Evolutionary conservation across 2,329 filamentous ascomycete genomes (phyloP), one percentile per base, ranked within the genome.

Genomic region (Didymella exigua): DNA sequence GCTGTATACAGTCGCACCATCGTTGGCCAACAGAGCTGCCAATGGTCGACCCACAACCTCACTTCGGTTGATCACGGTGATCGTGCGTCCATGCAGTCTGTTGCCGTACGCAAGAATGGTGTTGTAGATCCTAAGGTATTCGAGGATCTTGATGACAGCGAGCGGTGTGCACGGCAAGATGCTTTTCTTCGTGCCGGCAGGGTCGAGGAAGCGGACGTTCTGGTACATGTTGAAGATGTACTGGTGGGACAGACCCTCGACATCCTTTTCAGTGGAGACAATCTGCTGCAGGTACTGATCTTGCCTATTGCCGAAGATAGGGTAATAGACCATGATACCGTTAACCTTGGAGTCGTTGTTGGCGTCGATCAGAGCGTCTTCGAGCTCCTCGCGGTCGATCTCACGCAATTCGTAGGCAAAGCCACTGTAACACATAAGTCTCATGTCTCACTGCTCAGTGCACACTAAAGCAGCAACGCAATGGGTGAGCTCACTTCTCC

Each of bases 201-300:
- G 88, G 77, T 99, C 95, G 52, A 99, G 83, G 80, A 93, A 98
- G 62, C 95, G 91, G 68, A 96, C 86, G 79, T 99, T 99, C 81
- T 97, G 90, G 79, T 98, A 99, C 93, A 99, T 97, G 84, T 99
- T 99, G 85, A 93, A 93, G 71, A 98, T 89, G 79, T 98, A 93
- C 72, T 88, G 88, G 77, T 97, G 93, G 67, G 89, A 91, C 54
- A 99, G 86, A 30, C 95, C 95, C 77, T 99, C 95, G 63, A 99
- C 93, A 70, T 99, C 95, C 78, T 99, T 98, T 75, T 84, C 79
- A 37, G 96, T 84, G 52, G 91, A 87, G 52, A 97, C 92, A 3
- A 96, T 91, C 79, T 97, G 93, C 78, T 98, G 93, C 63, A 99
- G 86, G 76, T 98, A 98, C 75, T 90, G 89, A 77, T 99, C 95